These are phyloP conservation scores for Sicyos edulis DNA, from an alignment of 306 rosid genomes.

Conservation along the genomic window DNA sequence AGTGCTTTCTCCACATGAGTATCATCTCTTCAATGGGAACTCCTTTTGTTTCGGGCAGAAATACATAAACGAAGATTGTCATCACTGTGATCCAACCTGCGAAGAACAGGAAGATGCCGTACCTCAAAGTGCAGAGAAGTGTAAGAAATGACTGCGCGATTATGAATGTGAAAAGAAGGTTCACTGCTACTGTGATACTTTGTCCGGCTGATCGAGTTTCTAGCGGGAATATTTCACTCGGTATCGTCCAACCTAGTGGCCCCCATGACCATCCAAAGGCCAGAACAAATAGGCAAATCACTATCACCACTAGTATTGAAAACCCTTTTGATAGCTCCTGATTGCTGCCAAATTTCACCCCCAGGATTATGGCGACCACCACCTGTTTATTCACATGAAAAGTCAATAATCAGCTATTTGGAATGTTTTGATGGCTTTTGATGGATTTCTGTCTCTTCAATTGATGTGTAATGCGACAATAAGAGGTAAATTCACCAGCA, in stretches of 20 bases:
- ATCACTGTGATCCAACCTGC: slow-evolving; percentile 57
- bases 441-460: too few relatives aligned
- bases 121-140: slow-evolving; percentile 41
- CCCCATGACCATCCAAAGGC: slow-evolving; percentile 84
- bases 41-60: slow-evolving; percentile 69
- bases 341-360: slow-evolving; percentile 52
- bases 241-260: slow-evolving; percentile 71
- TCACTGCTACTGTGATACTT: slow-evolving; percentile 59
- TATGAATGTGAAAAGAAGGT: slow-evolving; percentile 56
- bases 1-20: slow-evolving; percentile 49
- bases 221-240: slow-evolving; percentile 61
- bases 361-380: slow-evolving; percentile 60
- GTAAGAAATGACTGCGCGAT: slow-evolving; percentile 55
- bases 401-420: background rate
- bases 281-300: slow-evolving; percentile 74
- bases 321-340: slow-evolving; percentile 44
- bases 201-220: slow-evolving; percentile 68
- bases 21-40: slow-evolving; percentile 60
- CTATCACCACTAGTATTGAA: slow-evolving; percentile 55
- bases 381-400: slow-evolving; percentile 37
- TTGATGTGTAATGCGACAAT: too few relatives aligned
- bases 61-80: slow-evolving; percentile 48
- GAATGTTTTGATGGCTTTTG: too few relatives aligned
- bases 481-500: too few relatives aligned
- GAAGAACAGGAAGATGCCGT: slow-evolving; percentile 64